Conservation (phyloP, 192 early-diverging fungal genomes). For the Backusella sp. region DNA sequence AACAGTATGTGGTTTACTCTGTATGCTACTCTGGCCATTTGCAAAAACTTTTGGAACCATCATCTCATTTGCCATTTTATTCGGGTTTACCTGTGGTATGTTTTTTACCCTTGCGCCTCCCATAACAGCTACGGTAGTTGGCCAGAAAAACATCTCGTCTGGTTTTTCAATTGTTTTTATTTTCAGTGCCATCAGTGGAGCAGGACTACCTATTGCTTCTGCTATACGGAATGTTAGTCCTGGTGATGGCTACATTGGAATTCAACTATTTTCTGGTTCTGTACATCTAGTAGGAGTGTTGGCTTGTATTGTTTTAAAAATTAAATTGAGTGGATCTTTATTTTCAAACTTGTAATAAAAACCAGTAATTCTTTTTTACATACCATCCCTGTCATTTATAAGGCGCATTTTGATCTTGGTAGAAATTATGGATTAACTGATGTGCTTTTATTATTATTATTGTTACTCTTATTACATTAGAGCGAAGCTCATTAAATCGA, state of each 20-base stretch:
- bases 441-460: no score
- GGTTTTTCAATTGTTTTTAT: constrained; percentile 19
- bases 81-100: constrained; percentile 22
- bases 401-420: no score
- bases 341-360: constrained; percentile 4
- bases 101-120: constrained; percentile 30
- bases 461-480: no score
- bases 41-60: constrained; percentile 18
- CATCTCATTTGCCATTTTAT: constrained; percentile 22
- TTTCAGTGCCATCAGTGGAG: not conserved
- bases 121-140: constrained; percentile 28
- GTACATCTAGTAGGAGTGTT: constrained; percentile 9
- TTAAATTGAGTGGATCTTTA: constrained; percentile 10
- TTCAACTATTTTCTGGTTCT: constrained; percentile 23
- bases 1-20: constrained; percentile 13
- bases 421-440: no score
- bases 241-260: constrained; percentile 11
- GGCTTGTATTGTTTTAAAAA: constrained; percentile 10
- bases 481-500: no score
- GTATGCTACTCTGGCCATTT: constrained; percentile 24
- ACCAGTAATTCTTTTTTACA: no score
- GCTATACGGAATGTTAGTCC: constrained; percentile 11
- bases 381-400: no score
- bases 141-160: constrained; percentile 18
- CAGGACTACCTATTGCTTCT: constrained; percentile 22